Evolutionary conservation across 2,329 filamentous ascomycete genomes (phyloP), one percentile per base, ranked within the genome.

Genomic region (Chaetomiaceae sp.): DNA sequence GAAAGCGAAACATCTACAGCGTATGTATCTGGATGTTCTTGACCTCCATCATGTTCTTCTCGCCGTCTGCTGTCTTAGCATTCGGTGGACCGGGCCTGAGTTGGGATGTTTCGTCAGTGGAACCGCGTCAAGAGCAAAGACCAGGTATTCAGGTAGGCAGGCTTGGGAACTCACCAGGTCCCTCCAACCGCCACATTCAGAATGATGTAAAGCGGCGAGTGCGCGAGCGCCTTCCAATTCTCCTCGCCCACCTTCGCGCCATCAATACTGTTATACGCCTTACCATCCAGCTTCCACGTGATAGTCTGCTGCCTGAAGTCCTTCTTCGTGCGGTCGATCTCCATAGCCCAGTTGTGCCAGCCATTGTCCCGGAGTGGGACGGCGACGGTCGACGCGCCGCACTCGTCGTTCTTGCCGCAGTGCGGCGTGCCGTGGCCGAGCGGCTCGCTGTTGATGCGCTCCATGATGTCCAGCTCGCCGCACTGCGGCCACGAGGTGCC

Each of bases 401-500:
- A 73, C 4, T 61, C 59, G 18, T 27, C 30, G 12, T 36, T 22
- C 10, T 20, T 32, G 19, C 73, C 72, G 62, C 76, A 80, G 64
- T 80, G 77, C 3, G 72, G 62, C 8, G 73, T 76, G 22, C 72
- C 75, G 43, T 72, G 69, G 10, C 63, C 75, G 1, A 62, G 66
- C 4, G 62, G 60, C 33, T 64, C 43, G 9, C 76, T 76, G 60
- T 78, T 75, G 56, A 78, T 62, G 47, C 69, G 71, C 66, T 80
- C 76, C 58, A 80, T 66, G 54, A 79, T 72, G 58, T 80, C 77
- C 40, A 80, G 64, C 66, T 80, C 77, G 50, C 76, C 77, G 48
- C 72, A 74, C 8, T 49, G 43, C 0, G 77, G 77, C 77, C 77
- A 80, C 12, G 55, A 29, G 1, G 65, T 69, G 8, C 73, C 74